phyloP scores from a whole-genome alignment of 352 stramenopile species.

The Phytophthora nicotianae region DNA sequence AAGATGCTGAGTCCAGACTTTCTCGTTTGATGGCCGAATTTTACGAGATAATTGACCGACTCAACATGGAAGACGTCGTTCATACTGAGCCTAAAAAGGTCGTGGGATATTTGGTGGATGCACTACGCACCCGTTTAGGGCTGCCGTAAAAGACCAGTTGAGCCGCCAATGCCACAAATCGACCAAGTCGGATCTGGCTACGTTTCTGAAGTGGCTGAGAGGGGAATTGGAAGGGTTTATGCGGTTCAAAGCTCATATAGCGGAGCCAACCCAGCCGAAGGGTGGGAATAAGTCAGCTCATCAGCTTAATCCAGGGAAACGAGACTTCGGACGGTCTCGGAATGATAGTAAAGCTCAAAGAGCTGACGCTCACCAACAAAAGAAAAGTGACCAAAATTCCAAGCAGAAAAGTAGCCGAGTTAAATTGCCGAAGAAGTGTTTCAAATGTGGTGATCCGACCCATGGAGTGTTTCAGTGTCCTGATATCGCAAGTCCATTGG shows the following conservation, averaged over 20 bases:
- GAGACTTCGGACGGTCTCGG: background rate
- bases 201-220: conserved; percentile 8
- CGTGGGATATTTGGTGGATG: no score
- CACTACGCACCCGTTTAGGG: no score
- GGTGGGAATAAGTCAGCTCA: no score
- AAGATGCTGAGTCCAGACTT: no score
- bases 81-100: no score
- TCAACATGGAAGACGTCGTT: no score
- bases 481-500: background rate
- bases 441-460: conserved; percentile 20
- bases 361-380: background rate
- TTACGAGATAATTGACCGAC: no score
- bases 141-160: conserved; percentile 9
- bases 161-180: conserved; percentile 10
- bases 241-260: conserved; percentile 8
- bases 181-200: background rate
- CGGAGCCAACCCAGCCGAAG: background rate
- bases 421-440: background rate
- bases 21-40: no score
- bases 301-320: background rate
- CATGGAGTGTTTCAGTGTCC: conserved; percentile 20
- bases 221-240: conserved; percentile 10
- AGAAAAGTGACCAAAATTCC: no score
- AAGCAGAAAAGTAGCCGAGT: background rate
- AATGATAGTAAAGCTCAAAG: background rate